A percentile compares a stretch with the other conserved stretches of the same genome.
These are phyloP conservation scores for Neospora caninum DNA, from an alignment of 169 alveolate genomes.

Conservation along the genomic window DNA sequence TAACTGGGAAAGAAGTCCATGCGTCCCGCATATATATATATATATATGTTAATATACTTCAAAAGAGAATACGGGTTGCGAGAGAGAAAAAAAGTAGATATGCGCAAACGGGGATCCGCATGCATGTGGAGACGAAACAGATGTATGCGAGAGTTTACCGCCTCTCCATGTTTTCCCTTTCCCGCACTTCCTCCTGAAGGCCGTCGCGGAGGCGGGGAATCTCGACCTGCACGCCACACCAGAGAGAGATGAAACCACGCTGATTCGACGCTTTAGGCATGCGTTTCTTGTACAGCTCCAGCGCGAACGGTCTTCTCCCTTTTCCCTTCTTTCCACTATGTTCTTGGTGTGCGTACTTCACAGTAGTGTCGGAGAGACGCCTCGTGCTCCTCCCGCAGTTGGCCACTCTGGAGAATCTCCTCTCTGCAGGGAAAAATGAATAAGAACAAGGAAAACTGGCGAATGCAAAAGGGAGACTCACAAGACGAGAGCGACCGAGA, in stretches of 20 bases:
- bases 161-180: slow-evolving; percentile 24
- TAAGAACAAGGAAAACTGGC: background rate
- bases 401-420: background rate
- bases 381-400: slow-evolving; percentile 24
- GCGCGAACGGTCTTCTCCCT: too few species aligned
- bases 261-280: too few species aligned
- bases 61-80: too few species aligned
- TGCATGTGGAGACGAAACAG: too few species aligned
- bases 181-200: slow-evolving; percentile 10
- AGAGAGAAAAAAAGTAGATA: background rate
- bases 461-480: too few species aligned
- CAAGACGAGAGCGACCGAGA: too few species aligned
- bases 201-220: slow-evolving; percentile 21
- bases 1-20: too few species aligned
- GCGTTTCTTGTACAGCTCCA: too few species aligned
- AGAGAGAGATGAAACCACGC: background rate
- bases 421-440: background rate
- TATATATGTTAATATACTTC: background rate
- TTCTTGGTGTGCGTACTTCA: background rate
- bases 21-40: too few species aligned
- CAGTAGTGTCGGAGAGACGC: slow-evolving; percentile 7
- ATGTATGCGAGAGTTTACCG: background rate
- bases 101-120: background rate
- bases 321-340: background rate
- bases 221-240: slow-evolving; percentile 7